Percentiles rank a stretch among this genome's conserved stretches.
Evolutionary conservation across 228 moss, liverwort and hornwort species (phyloP).

Genomic region (Sphagnum fallax): DNA sequence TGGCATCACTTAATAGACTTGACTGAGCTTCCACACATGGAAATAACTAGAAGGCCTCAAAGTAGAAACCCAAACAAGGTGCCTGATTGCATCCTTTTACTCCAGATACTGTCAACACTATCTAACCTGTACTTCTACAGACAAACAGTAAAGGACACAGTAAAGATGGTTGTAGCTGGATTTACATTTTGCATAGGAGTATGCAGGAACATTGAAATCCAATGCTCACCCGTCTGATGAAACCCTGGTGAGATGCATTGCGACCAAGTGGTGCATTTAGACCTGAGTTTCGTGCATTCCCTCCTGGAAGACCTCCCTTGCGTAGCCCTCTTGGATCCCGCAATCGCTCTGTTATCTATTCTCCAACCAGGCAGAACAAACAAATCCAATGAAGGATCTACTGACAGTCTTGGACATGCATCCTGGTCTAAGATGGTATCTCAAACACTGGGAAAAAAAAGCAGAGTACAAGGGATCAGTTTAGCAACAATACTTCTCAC

Average conservation of each 20-base stretch:
- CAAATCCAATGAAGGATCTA: conserved; percentile 4
- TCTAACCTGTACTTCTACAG: not conserved
- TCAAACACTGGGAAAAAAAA: not conserved
- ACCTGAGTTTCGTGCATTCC: conserved; percentile 35
- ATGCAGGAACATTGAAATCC: not conserved
- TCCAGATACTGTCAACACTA: not conserved
- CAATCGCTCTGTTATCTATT: conserved; percentile 85
- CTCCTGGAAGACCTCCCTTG: conserved; percentile 50
- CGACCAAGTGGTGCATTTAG: conserved; percentile 47
- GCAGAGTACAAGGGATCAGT: not conserved
- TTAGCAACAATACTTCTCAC: not conserved
- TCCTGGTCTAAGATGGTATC: not conserved
- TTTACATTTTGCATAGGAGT: not conserved
- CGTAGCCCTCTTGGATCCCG: conserved; percentile 96
- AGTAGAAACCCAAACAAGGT: not conserved
- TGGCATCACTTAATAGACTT: not conserved
- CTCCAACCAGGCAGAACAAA: conserved; percentile 7
- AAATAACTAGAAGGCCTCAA: not conserved
- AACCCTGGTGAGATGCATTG: conserved; percentile 52
- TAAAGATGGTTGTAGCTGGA: not conserved
- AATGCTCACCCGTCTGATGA: conserved; percentile 55
- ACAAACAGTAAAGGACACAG: not conserved
- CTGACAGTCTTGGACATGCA: not conserved
- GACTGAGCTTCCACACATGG: not conserved
- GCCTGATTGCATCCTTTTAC: not conserved